Evolutionary conservation across 2,329 filamentous ascomycete genomes (phyloP).

Genomic region (Neonectria coccinea): DNA sequence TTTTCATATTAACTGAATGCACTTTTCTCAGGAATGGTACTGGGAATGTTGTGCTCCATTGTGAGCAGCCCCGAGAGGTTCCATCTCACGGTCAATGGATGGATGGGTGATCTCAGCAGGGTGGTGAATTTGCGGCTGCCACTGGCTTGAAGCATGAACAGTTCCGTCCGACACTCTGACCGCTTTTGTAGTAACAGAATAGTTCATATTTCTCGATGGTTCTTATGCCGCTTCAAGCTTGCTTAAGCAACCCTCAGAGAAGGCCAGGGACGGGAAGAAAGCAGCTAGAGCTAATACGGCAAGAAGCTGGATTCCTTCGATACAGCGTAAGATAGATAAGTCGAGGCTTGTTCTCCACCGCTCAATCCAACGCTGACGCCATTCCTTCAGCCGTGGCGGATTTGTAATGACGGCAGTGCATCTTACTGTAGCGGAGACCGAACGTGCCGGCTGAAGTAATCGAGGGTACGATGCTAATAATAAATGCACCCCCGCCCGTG

Average conservation of each 20-base stretch:
- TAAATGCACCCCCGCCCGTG: too few species aligned
- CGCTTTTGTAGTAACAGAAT: not conserved
- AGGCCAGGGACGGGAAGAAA: not conserved
- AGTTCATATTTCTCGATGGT: too few species aligned
- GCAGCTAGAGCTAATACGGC: not conserved
- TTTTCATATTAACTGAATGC: too few species aligned
- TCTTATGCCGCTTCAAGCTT: not conserved
- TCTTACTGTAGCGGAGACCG: not conserved
- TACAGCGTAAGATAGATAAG: not conserved
- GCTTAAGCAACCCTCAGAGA: not conserved
- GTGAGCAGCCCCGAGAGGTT: not conserved
- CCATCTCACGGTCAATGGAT: not conserved
- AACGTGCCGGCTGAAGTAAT: not conserved
- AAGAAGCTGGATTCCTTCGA: not conserved
- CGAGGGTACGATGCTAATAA: too few species aligned
- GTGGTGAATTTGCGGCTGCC: too few species aligned
- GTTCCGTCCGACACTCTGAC: not conserved
- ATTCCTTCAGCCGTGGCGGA: not conserved
- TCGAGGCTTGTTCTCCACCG: not conserved
- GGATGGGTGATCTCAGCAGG: not conserved
- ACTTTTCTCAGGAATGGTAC: too few species aligned
- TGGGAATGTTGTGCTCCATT: too few species aligned
- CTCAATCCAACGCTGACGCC: not conserved
- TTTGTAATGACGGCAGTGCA: not conserved
- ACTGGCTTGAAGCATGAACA: not conserved